These are phyloP conservation scores for Phytophthora melonis DNA, from an alignment of 352 stramenopile genomes.

Conservation along the genomic window DNA sequence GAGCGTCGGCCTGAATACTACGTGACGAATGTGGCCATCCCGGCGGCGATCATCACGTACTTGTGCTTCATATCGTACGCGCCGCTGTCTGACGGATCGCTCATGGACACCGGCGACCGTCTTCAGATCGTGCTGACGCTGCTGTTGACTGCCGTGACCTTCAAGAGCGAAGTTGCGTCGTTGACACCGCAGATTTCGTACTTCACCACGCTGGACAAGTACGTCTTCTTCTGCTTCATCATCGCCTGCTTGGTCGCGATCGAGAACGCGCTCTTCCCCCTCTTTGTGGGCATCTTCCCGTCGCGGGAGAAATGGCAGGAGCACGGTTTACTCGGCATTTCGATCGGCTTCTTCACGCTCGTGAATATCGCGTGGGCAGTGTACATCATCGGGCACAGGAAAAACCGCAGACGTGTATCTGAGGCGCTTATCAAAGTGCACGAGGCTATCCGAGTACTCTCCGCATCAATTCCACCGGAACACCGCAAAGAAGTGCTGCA, in stretches of 20 bases:
- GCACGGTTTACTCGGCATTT: constrained; percentile 41
- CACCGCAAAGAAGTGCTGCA: constrained; percentile 40
- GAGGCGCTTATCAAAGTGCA: constrained; percentile 44
- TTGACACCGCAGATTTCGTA: constrained; percentile 72
- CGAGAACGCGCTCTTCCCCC: constrained; percentile 62
- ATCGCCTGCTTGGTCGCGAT: constrained; percentile 61
- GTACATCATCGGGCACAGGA: constrained; percentile 38
- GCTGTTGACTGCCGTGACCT: constrained; percentile 69
- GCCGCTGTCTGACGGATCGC: constrained; percentile 33
- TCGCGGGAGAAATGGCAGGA: constrained; percentile 36
- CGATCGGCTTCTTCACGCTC: constrained; percentile 48
- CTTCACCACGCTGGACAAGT: constrained; percentile 69
- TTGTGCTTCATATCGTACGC: constrained; percentile 65
- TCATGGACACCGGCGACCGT: constrained; percentile 63
- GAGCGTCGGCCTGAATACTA: constrained; percentile 62
- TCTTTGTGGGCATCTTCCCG: constrained; percentile 35
- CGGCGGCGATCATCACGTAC: constrained; percentile 59
- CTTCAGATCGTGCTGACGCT: constrained; percentile 68
- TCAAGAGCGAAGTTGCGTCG: constrained; percentile 62
- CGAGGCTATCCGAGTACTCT: constrained; percentile 49
- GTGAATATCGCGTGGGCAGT: constrained; percentile 50
- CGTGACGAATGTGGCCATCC: constrained; percentile 62
- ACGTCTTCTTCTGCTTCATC: constrained; percentile 75
- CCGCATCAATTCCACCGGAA: constrained; percentile 31
- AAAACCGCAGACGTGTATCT: constrained; percentile 31